Evolutionary conservation across 2,329 filamentous ascomycete species (phyloP), one percentile per base, ranked within the genome.

Genomic region (Akanthomyces dipterigenus): DNA sequence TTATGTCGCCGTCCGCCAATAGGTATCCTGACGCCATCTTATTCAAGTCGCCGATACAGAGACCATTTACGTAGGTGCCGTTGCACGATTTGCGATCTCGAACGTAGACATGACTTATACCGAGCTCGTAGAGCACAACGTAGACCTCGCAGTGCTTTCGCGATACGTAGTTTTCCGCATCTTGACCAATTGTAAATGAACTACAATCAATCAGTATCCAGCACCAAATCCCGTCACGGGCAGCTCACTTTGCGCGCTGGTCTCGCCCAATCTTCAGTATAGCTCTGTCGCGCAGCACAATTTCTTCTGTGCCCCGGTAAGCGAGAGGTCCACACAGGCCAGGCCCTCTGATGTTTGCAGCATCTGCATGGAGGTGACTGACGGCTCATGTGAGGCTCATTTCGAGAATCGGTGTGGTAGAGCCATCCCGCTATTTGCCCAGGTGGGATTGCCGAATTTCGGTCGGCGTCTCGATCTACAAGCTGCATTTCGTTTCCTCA

Each of bases 111-210:
- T 83, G 70, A 49, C 73, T 72, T 65, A 70, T 60, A 9, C 69
- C 70, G 22, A 70, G 68, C 49, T 84, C 81, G 63, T 83, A 83
- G 11, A 78, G 68, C 45, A 85, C 71, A 1, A 78, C 79, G 67
- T 84, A 86, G 36, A 85, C 72, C 65, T 84, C 79, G 64, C 82
- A 81, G 59, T 85, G 82, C 28, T 77, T 75, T 56, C 80, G 77
- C 1, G 83, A 85, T 22, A 85, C 74, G 0, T 67, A 64, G 63
- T 76, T 70, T 2, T 74, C 65, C n/a, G 56, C 53, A 49, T 76
- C 73, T 49, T 69, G 67, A 11, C 70, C 66, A 43, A 85, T 75
- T 24, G 69, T 66, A 40, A 79, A 69, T 6, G 75, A 70, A 63
- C 76, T 79, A 45, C 16, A 43, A 28, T 22, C 6, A 1, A 16